These are phyloP conservation scores for Lichtheimia ramosa DNA, from an alignment of 371 early-diverging fungal species.

Conservation along the genomic window DNA sequence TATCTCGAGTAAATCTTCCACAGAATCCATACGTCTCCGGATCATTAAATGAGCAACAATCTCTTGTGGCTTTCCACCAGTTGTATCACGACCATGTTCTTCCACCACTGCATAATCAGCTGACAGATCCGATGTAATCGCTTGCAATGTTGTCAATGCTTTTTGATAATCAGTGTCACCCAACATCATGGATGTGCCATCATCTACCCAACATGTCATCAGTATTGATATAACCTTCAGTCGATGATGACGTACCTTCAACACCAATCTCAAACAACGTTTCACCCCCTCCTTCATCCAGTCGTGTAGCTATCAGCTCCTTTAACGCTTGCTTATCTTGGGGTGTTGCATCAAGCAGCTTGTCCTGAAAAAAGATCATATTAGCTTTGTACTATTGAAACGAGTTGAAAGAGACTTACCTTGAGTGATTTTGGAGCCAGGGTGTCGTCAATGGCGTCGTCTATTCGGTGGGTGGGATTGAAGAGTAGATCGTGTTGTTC, in stretches of 20 bases:
- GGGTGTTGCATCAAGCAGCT: constrained; percentile 40
- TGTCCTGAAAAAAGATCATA: constrained; percentile 12
- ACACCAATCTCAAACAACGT: constrained; percentile 74
- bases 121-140: constrained; percentile 43
- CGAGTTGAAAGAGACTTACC: not conserved
- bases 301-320: constrained; percentile 44
- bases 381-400: not conserved
- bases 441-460: not conserved
- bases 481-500: constrained; percentile 7
- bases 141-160: constrained; percentile 46
- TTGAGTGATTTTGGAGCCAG: constrained; percentile 7
- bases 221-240: too few relatives aligned
- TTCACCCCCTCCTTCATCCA: constrained; percentile 75
- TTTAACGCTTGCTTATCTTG: constrained; percentile 46
- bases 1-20: constrained; percentile 81
- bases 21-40: constrained; percentile 64
- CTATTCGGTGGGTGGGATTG: constrained; percentile 10
- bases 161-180: constrained; percentile 57
- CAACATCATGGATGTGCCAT: constrained; percentile 71
- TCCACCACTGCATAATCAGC: constrained; percentile 71
- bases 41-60: constrained; percentile 64
- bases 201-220: constrained; percentile 41
- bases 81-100: constrained; percentile 12
- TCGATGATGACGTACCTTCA: too few relatives aligned
- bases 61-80: constrained; percentile 12